These are phyloP conservation scores for Amaranthus palmeri DNA, from an alignment of 148 eudicot genomes.

Conservation along the genomic window DNA sequence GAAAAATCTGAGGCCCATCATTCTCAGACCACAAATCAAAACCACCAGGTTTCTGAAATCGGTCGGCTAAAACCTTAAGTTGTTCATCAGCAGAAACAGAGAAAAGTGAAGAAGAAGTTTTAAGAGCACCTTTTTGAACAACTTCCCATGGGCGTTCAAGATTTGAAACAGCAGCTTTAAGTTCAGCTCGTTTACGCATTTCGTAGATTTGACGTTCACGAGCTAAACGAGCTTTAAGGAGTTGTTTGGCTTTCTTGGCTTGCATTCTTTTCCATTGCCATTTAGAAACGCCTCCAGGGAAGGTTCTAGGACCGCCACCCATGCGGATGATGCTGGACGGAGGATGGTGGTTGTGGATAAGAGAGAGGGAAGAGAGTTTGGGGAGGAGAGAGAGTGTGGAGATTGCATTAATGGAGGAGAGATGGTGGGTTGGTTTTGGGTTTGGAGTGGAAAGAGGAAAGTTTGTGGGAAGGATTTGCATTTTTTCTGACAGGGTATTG, in stretches of 20 bases:
- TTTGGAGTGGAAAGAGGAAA: background rate
- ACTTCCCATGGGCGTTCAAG: conserved; percentile 92
- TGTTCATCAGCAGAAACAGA: conserved; percentile 79
- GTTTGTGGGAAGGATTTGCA: conserved; percentile 35
- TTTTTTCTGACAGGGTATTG: background rate
- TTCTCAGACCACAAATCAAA: conserved; percentile 83
- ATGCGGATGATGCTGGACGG: conserved; percentile 44
- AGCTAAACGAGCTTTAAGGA: conserved; percentile 67
- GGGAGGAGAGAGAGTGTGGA: conserved; percentile 13
- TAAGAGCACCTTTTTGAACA: conserved; percentile 43
- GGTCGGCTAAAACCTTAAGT: conserved; percentile 73
- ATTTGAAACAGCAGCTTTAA: conserved; percentile 71
- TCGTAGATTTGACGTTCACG: conserved; percentile 85
- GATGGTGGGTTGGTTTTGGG: background rate
- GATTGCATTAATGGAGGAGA: conserved; percentile 14
- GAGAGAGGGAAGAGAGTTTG: conserved; percentile 28
- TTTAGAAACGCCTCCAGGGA: conserved; percentile 85
- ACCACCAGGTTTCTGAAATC: conserved; percentile 91
- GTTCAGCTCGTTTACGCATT: conserved; percentile 88
- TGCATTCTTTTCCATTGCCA: conserved; percentile 99
- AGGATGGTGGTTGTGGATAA: conserved; percentile 10
- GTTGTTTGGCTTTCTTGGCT: conserved; percentile 64
- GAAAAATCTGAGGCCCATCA: conserved; percentile 83
- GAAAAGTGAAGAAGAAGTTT: conserved; percentile 41
- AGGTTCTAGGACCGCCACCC: conserved; percentile 94